Percentiles rank a stretch among this genome's conserved stretches.
phyloP scores from a whole-genome alignment of 192 early-diverging fungal genomes.

The Dissophora globulifera region DNA sequence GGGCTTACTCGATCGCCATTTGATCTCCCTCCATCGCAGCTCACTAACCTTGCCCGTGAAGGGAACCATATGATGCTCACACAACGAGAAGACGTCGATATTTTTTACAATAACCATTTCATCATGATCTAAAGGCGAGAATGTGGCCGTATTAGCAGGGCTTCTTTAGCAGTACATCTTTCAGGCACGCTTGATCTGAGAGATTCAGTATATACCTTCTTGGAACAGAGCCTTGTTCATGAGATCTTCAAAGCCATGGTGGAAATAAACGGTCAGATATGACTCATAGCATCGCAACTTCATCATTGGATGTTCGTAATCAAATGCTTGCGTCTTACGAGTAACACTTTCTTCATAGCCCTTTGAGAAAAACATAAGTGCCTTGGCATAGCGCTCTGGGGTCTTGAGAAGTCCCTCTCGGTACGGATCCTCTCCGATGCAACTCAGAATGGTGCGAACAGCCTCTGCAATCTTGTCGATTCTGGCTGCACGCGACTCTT shows the following conservation, averaged over 20 bases:
- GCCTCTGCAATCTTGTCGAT: slow-evolving; percentile 84
- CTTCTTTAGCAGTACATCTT: too few relatives aligned
- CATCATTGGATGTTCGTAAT: not conserved
- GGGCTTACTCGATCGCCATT: too few relatives aligned
- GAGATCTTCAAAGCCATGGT: slow-evolving; percentile 19
- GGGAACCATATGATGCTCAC: slow-evolving; percentile 99
- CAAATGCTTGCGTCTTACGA: slow-evolving; percentile 54
- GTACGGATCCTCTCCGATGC: slow-evolving; percentile 94
- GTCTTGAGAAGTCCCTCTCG: slow-evolving; percentile 96
- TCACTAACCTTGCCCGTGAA: slow-evolving; percentile 89
- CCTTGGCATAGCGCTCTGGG: slow-evolving; percentile 96
- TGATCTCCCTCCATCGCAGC: not conserved
- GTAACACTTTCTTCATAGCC: slow-evolving; percentile 94
- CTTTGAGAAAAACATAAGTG: slow-evolving; percentile 97
- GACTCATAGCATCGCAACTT: not conserved
- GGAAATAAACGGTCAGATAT: not conserved
- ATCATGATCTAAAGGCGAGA: slow-evolving; percentile 78
- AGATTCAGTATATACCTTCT: slow-evolving; percentile 40
- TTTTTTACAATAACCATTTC: slow-evolving; percentile 99
- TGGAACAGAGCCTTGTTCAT: slow-evolving; percentile 54
- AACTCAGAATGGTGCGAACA: slow-evolving; percentile 89
- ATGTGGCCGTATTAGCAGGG: too few relatives aligned
- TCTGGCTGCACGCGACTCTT: slow-evolving; percentile 75
- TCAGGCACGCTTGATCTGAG: too few relatives aligned
- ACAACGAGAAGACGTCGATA: slow-evolving; percentile 96